These are phyloP conservation scores for Colletotrichum tanaceti DNA, from an alignment of 2,329 filamentous ascomycete genomes.

Conservation along the genomic window DNA sequence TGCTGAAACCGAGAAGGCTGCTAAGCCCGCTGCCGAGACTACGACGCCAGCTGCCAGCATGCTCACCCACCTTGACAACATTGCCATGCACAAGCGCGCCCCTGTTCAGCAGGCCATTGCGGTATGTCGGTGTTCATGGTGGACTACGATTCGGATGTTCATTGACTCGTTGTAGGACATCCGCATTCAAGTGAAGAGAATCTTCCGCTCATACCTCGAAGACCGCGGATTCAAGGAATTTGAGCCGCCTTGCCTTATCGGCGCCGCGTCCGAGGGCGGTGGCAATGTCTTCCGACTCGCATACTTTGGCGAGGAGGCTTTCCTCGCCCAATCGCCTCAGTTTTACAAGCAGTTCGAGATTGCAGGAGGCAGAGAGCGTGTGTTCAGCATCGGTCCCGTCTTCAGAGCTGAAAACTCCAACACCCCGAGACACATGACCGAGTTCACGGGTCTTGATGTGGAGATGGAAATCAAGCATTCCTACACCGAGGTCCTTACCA, in stretches of 20 bases:
- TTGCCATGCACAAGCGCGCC: slow-evolving; percentile 90
- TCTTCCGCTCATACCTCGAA: slow-evolving; percentile 48
- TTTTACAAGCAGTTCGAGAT: slow-evolving; percentile 92
- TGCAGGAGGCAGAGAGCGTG: slow-evolving; percentile 79
- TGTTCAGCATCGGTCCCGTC: slow-evolving; percentile 83
- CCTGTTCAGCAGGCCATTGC: slow-evolving; percentile 89
- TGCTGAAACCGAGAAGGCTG: slow-evolving; percentile 46
- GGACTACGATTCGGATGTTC: too few species aligned
- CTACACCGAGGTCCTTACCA: slow-evolving; percentile 79
- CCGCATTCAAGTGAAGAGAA: slow-evolving; percentile 47
- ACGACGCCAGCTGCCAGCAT: slow-evolving; percentile 69
- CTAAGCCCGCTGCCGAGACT: slow-evolving; percentile 53
- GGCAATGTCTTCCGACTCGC: slow-evolving; percentile 89
- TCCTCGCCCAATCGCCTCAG: slow-evolving; percentile 82
- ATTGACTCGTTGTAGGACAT: slow-evolving; percentile 50
- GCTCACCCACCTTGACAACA: slow-evolving; percentile 88
- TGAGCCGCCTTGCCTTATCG: slow-evolving; percentile 89
- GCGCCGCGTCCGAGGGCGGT: slow-evolving; percentile 91
- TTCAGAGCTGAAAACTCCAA: slow-evolving; percentile 90
- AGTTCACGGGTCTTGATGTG: slow-evolving; percentile 89
- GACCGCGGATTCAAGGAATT: slow-evolving; percentile 62
- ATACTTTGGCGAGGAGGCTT: slow-evolving; percentile 89
- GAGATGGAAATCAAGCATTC: slow-evolving; percentile 88
- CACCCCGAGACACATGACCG: slow-evolving; percentile 86
- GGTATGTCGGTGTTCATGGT: too few species aligned